These are phyloP conservation scores for Trifolium repens DNA, from an alignment of 306 rosid species.

Conservation along the genomic window DNA sequence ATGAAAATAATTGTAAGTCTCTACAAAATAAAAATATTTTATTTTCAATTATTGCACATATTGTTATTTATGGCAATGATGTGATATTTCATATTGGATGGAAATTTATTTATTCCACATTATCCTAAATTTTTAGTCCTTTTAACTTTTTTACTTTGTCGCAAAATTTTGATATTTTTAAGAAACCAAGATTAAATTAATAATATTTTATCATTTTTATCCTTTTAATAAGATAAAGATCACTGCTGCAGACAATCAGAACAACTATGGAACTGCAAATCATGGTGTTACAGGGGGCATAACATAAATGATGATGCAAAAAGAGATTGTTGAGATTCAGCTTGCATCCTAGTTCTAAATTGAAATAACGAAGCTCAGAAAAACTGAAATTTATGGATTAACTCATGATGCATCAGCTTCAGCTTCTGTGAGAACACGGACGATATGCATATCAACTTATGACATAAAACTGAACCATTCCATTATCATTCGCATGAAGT, in stretches of 20 bases:
- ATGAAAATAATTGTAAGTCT: too few relatives aligned
- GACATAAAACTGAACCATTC: slow-evolving; percentile 6
- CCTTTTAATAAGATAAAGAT: not conserved
- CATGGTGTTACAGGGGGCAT: not conserved
- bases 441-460: slow-evolving; percentile 10
- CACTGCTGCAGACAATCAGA: not conserved
- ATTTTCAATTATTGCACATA: too few relatives aligned
- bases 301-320: not conserved
- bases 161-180: too few relatives aligned
- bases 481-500: slow-evolving; percentile 28
- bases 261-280: not conserved
- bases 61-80: too few relatives aligned
- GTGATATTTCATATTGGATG: too few relatives aligned
- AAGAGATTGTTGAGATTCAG: slow-evolving; percentile 5
- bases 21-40: too few relatives aligned
- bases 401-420: not conserved
- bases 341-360: slow-evolving; percentile 15
- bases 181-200: too few relatives aligned
- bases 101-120: too few relatives aligned
- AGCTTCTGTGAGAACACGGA: not conserved
- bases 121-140: too few relatives aligned
- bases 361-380: not conserved
- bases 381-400: not conserved
- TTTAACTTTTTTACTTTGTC: too few relatives aligned
- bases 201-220: too few relatives aligned